Percentiles rank a stretch among this genome's conserved stretches.
phyloP scores from a whole-genome alignment of 164 flowering plant genomes.

The Brasenia schreberi region DNA sequence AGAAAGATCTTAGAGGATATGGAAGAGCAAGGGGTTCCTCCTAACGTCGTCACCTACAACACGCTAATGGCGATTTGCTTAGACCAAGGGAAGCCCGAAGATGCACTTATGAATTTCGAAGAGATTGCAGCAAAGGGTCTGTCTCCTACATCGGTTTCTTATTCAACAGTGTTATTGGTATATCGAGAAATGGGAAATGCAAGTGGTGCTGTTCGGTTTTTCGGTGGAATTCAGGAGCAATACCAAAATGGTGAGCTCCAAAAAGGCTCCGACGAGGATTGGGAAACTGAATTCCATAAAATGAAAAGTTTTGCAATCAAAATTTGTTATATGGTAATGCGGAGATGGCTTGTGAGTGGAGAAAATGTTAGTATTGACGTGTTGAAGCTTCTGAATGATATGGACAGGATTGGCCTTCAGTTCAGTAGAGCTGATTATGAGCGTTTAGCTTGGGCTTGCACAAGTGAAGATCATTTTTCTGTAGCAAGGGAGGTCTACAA shows the following conservation, averaged over 20 bases:
- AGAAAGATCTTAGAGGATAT: constrained; percentile 56
- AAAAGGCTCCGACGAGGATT: constrained; percentile 28
- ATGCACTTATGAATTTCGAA: constrained; percentile 52
- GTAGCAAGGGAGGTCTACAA: constrained; percentile 71
- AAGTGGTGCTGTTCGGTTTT: constrained; percentile 67
- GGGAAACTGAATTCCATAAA: constrained; percentile 55
- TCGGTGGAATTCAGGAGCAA: constrained; percentile 38
- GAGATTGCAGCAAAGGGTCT: constrained; percentile 46
- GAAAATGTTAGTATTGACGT: constrained; percentile 33
- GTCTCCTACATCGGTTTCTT: constrained; percentile 55
- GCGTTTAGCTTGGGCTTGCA: constrained; percentile 88
- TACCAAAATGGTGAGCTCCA: constrained; percentile 47
- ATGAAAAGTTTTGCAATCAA: constrained; percentile 50
- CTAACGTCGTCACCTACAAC: constrained; percentile 74
- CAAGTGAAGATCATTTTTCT: constrained; percentile 46
- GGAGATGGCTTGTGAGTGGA: constrained; percentile 56
- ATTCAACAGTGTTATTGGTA: constrained; percentile 69
- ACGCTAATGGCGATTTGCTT: constrained; percentile 58
- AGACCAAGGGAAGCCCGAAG: constrained; percentile 36
- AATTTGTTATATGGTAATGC: constrained; percentile 77
- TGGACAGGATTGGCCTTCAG: constrained; percentile 54
- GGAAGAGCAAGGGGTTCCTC: constrained; percentile 41
- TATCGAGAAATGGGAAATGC: constrained; percentile 75
- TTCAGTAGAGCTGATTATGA: constrained; percentile 47
- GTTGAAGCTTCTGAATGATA: constrained; percentile 49